These are phyloP conservation scores for Fraxinus floribunda DNA, from an alignment of 305 asterid species.

Conservation along the genomic window DNA sequence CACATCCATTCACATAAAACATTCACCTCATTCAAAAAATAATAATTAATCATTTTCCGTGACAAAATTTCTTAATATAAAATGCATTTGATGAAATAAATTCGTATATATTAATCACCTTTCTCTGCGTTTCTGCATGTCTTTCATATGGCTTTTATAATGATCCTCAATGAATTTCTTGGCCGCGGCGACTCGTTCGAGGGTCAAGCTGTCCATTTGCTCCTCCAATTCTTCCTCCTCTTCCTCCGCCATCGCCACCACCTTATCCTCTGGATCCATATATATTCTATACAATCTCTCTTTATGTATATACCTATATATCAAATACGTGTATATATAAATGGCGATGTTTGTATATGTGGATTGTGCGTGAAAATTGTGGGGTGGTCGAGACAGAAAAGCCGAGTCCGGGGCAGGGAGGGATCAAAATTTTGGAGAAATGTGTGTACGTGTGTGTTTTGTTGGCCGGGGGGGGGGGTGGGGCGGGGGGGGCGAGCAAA, in stretches of 20 bases:
- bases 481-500: not conserved
- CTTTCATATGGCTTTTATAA: constrained; percentile 62
- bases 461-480: not conserved
- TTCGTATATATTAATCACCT: constrained; percentile 31
- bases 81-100: not conserved
- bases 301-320: not conserved
- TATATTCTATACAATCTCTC: not conserved
- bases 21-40: not conserved
- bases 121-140: constrained; percentile 56
- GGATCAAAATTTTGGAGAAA: constrained; percentile 6
- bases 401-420: not conserved
- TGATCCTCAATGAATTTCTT: constrained; percentile 80
- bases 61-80: not conserved
- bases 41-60: not conserved
- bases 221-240: constrained; percentile 43
- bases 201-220: constrained; percentile 48
- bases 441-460: not conserved
- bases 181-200: constrained; percentile 79
- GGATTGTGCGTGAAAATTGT: constrained; percentile 10
- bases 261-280: constrained; percentile 37
- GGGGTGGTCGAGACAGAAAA: constrained; percentile 15
- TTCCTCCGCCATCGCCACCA: constrained; percentile 29
- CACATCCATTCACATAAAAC: not conserved
- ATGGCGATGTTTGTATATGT: not conserved
- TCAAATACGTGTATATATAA: not conserved